Base-by-base conservation (phyloP, 169 alveolate genomes). In the Eimeria falciformis region DNA sequence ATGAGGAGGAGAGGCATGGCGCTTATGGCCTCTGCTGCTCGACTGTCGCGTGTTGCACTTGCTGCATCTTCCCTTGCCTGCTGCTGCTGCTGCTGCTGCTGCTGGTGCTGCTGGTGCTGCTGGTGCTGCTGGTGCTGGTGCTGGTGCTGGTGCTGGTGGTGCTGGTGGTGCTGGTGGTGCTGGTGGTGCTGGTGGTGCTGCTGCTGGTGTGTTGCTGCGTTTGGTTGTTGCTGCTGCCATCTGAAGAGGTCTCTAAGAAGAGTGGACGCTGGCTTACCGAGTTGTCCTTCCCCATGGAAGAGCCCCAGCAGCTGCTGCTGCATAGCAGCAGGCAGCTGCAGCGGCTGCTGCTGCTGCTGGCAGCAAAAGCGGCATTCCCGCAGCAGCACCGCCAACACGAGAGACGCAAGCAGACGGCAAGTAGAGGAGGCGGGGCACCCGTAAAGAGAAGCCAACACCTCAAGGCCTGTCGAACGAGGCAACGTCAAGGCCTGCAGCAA, bases 281-380 rank as follows among this genome's bases (percentile, higher is more conserved):
- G 62, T 7, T 14, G 62, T 50, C 62, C 62, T 7, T 14, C 14
- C 14, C 62, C 62, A 14, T 50, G 62, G 62, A 50, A 14, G n/a
- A 50, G 62, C 62, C n/a, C 14, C 14, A 50, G 62, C n/a, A 50
- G 62, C 62, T 50, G 62, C 62, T 50, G 62, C 62, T 50, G 62
- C 62, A 50, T 14, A 11, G 7, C 62, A 7, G 62, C 7, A n/a
- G n/a, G n/a, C n/a, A n/a, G n/a, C n/a, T 50, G 62, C 62, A 50
- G 62, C 62, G 62, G 62, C 62, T 50, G 62, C 62, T 50, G 62
- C 62, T 50, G 62, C 14, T 11, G 62, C 62, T 50, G n/a, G 62
- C 62, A 50, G 14, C 62, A 50, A 50, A 50, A 50, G 62, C 62
- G 62, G 62, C 62, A 14, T 50, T 50, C n/a, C 14, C 14, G 62